These are phyloP conservation scores for Hevea brasiliensis DNA, from an alignment of 345 rosid species.

Conservation along the genomic window DNA sequence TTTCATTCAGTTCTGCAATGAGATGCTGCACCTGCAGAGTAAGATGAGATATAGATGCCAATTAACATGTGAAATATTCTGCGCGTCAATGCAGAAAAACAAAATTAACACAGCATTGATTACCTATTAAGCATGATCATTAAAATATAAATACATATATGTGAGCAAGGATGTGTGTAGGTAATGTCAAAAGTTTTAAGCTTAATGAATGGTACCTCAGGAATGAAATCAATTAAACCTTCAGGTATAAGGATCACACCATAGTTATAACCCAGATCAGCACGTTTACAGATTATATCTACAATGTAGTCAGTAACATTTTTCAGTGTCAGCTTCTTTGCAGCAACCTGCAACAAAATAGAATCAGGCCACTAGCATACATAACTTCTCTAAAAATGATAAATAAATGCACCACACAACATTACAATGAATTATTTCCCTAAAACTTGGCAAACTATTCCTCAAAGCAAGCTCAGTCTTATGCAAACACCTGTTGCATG, in stretches of 20 bases:
- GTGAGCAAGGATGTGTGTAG: background rate
- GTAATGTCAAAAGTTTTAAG: background rate
- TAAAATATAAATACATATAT: background rate
- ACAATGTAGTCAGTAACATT: constrained; percentile 86
- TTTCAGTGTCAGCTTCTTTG: constrained; percentile 75
- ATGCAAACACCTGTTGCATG: background rate
- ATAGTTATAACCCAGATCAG: constrained; percentile 69
- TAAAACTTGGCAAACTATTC: background rate
- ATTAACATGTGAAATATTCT: background rate
- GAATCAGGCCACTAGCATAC: background rate
- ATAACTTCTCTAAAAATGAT: background rate
- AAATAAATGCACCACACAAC: background rate
- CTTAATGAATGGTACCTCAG: constrained; percentile 57
- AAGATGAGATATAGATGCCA: constrained; percentile 4
- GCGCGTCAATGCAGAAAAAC: background rate
- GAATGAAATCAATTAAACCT: constrained; percentile 98
- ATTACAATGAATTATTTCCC: background rate
- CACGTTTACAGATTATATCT: constrained; percentile 74
- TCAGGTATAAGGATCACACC: constrained; percentile 96
- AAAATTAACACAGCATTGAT: background rate
- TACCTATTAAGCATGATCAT: background rate
- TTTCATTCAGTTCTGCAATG: constrained; percentile 85
- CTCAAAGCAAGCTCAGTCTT: background rate
- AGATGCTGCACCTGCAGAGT: constrained; percentile 77
- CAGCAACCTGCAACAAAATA: constrained; percentile 59